Evolutionary conservation across 371 early-diverging fungal species (phyloP), one percentile per base, ranked within the genome.

Genomic region (Syncephalastrum monosporum): DNA sequence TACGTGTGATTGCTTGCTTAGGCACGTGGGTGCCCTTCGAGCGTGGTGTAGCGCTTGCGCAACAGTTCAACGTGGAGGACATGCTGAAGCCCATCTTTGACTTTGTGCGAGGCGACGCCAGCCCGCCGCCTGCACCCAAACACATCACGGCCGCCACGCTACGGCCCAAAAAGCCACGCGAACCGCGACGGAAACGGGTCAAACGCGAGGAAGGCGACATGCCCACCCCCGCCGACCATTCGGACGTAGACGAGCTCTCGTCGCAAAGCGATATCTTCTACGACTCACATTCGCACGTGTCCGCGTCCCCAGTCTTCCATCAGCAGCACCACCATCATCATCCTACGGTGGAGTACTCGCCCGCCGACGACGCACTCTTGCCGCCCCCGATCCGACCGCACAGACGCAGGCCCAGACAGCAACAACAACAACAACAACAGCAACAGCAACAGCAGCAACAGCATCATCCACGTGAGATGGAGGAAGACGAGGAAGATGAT

Each of bases 11-110:
- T 21, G 21, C 21, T 21, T 21, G 21, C 27, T 27, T 27, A 83
- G 84, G 84, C 15, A 83, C 84, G 47, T 83, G 84, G 94, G 85
- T 96, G 6, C 96, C 96, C 0, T 91, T 88, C 63, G 85, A 85
- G 17, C 81, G 93, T 5, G 95, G 91, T 7, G 78, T 88, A 17
- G 76, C 82, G 49, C 69, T 96, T 1, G 88, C 88, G 19, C 47
- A 71, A 50, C 66, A 70, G 33, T 81, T 78, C 57, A 59, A 73
- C 38, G 82, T 81, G 3, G 59, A 71, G 33, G 49, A 71, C n/a
- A 15, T 76, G 2, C 59, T 81, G 12, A 56, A 63, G 54, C 79
- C 79, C 2, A 53, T 81, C 7, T 62, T 81, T 8, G 66, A 73
- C 14, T 81, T 73, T 55, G 54, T 53, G 13, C 29, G 68, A 53